Percentiles rank a stretch among this genome's conserved stretches.
Evolutionary conservation across 1,284 basidiomycete genomes (phyloP).

Genomic region (Marasmius sp.): DNA sequence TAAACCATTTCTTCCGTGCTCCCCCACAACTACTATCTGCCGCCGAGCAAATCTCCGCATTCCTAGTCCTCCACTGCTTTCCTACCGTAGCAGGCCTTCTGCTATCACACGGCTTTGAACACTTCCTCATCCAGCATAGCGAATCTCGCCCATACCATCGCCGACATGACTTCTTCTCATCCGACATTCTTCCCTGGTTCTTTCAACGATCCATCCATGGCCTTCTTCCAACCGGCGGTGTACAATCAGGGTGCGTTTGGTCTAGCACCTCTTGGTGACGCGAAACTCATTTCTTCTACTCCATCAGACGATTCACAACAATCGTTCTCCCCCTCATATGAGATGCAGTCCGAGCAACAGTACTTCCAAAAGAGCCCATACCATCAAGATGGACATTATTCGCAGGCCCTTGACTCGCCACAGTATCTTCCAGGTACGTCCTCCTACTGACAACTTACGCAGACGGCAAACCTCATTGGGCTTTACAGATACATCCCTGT

Average conservation of each 20-base stretch:
- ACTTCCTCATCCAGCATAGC: neutral
- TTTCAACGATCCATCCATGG: slow-evolving; percentile 1
- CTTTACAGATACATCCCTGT: neutral
- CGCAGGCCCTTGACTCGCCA: neutral
- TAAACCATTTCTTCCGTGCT: neutral
- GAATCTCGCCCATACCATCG: neutral
- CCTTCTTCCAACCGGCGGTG: neutral
- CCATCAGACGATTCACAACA: neutral
- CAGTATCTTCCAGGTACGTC: neutral
- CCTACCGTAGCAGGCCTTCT: neutral
- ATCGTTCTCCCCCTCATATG: neutral
- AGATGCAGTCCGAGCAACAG: neutral
- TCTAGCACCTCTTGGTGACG: neutral
- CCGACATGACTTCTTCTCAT: neutral
- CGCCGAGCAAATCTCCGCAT: neutral
- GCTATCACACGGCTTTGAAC: neutral
- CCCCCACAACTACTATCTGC: neutral
- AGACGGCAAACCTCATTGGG: neutral
- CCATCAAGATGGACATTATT: neutral
- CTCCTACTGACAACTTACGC: neutral
- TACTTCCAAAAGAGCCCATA: neutral
- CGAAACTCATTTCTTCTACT: neutral
- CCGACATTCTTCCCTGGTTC: slow-evolving; percentile 2
- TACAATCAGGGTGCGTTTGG: neutral
- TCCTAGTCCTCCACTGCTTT: neutral